A percentile compares a stretch with the other conserved stretches of the same genome.
Conservation (phyloP, 768 basidiomycete genomes). For the Mycena albidolilacea region DNA sequence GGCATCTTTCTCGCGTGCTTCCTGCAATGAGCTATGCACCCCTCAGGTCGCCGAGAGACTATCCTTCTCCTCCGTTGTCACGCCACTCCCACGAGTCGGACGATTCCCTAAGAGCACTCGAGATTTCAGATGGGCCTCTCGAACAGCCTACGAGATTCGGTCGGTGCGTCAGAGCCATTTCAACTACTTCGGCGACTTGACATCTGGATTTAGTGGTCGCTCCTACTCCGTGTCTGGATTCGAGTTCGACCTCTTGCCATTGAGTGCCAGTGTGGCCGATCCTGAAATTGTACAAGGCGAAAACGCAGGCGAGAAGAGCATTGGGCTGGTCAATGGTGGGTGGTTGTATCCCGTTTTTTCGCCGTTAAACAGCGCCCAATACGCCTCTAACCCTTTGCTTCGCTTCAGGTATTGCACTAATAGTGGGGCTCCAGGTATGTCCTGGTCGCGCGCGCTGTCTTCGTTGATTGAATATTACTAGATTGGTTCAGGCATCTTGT, state of each 20-base stretch:
- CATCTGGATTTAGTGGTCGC: slow-evolving; percentile 53
- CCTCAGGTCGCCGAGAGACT: slow-evolving; percentile 58
- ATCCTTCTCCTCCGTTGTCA: slow-evolving; percentile 56
- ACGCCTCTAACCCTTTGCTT: slow-evolving; percentile 5
- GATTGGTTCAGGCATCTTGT: slow-evolving; percentile 98
- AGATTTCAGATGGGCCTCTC: slow-evolving; percentile 76
- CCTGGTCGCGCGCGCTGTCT: background rate
- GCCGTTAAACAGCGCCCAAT: background rate
- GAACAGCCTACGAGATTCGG: slow-evolving; percentile 48
- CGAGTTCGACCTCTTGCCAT: slow-evolving; percentile 85
- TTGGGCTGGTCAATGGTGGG: slow-evolving; percentile 84
- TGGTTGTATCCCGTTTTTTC: slow-evolving; percentile 11
- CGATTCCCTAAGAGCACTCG: slow-evolving; percentile 84
- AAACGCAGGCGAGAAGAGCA: slow-evolving; percentile 72
- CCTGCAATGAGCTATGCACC: slow-evolving; percentile 64
- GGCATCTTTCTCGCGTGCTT: background rate
- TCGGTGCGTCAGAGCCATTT: slow-evolving; percentile 49
- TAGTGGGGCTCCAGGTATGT: slow-evolving; percentile 84
- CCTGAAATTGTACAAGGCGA: slow-evolving; percentile 66
- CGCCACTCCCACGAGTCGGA: slow-evolving; percentile 73
- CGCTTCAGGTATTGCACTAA: slow-evolving; percentile 81
- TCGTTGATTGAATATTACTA: slow-evolving; percentile 43
- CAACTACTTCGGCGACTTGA: slow-evolving; percentile 1
- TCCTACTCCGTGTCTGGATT: slow-evolving; percentile 84
- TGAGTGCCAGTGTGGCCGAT: slow-evolving; percentile 84